Base-by-base conservation (phyloP, 2,329 filamentous ascomycete genomes). In the Didymosphaeria variabile region DNA sequence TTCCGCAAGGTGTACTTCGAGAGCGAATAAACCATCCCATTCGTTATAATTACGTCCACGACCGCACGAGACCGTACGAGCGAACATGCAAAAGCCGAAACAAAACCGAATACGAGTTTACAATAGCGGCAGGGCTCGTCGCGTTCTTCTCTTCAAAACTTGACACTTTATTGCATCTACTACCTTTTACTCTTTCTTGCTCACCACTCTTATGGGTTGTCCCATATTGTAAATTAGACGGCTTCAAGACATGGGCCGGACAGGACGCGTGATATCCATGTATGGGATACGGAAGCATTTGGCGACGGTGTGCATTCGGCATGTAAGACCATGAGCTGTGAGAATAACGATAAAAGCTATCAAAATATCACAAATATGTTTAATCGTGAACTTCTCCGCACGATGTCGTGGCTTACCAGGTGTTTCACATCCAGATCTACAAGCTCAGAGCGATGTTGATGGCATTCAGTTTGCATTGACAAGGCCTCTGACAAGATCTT, bases 1-100 rank as follows among this genome's bases (percentile, higher is more conserved):
- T 63, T 63, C 58, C 66, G 69, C 29, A 65, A 67, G 52, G 67
- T 69, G 9, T 66, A 65, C 57, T 71, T 70, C 51, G 67, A 71
- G 58, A 61, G 56, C 63, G 66, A 68, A 36, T 67, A 68, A 50
- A 58, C 55, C 55, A 21, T 6, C 26, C 38, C 32, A 19, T n/a
- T 1, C n/a, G 17, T 26, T 44, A 38, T 36, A 31, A 47, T 57
- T 54, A 23, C 21, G 23, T 46, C 15, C 17, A 45, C 32, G 38
- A 31, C 21, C 21, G 19, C 13, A 7, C 45, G 40, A 32, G 38
- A 38, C 26, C 29, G 4, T 1, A n/a, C 31, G 45, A 42, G 19
- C 45, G 47, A 29, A 29, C 26, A 29, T 29, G 2, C 1, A 29
- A 29, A 29, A 29, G 34, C 21, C 3, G n/a, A 7, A n/a, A n/a